Conservation (phyloP, 495 filamentous ascomycete genomes). For the Penicillium paradoxum region DNA sequence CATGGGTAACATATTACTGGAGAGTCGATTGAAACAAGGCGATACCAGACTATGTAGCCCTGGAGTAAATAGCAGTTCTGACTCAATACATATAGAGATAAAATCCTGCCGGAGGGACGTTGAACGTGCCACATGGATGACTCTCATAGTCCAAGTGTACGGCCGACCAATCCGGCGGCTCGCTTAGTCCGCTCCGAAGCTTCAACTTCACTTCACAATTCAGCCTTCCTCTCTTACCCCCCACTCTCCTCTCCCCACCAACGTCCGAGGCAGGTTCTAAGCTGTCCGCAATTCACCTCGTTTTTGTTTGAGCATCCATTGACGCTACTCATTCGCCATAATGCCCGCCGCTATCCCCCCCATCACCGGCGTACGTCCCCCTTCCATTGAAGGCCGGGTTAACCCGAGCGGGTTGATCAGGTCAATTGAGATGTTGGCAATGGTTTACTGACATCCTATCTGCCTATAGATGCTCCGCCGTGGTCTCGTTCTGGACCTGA, state of each 20-base stretch:
- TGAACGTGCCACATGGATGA: conserved; percentile 7
- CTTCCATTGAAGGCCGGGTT: conserved; percentile 18
- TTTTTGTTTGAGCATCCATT: conserved; percentile 14
- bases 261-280: conserved; percentile 16
- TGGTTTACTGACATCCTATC: conserved; percentile 5
- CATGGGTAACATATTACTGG: too few species aligned
- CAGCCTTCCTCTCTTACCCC: conserved; percentile 17
- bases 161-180: conserved; percentile 29
- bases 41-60: too few species aligned
- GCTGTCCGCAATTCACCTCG: conserved; percentile 13
- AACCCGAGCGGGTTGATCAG: conserved; percentile 20
- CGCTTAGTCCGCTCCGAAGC: conserved; percentile 44
- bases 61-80: too few species aligned
- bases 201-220: conserved; percentile 37
- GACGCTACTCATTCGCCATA: conserved; percentile 26
- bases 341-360: conserved; percentile 44
- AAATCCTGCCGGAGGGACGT: neutral
- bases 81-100: too few species aligned
- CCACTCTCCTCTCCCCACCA: conserved; percentile 25
- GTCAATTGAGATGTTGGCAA: neutral
- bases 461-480: conserved; percentile 62
- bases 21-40: too few species aligned
- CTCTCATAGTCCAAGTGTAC: neutral
- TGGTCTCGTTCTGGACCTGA: conserved; percentile 71
- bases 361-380: conserved; percentile 47